Base-by-base conservation (phyloP, 352 stramenopile genomes). In the Aphanomyces stellatus region DNA sequence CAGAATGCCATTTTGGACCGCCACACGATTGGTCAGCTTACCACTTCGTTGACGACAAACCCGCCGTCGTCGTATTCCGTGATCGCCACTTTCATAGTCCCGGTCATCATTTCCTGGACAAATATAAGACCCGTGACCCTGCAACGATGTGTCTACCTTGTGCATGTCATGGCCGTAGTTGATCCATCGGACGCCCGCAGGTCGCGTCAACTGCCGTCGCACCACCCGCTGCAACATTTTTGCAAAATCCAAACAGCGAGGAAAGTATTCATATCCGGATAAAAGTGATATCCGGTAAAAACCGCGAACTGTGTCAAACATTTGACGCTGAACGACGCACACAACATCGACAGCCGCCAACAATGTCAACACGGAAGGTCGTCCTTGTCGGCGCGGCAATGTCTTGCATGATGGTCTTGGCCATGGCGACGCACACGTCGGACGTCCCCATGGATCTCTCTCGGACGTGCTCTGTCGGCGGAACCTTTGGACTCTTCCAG, bases 81-180 rank as follows among this genome's bases (percentile, higher is more conserved):
- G 49, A 93, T 76, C 1, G 85, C 89, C 22, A 91, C 73, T 65
- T 93, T 93, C 60, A 76, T 63, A 17, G 85, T 89, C 49, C 80
- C 85, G 57, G 79, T 84, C 53, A 93, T 74, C 85, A 93, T 93
- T 72, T 93, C 85, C 85, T 93, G 65, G 1, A 19, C 0, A 53
- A 11, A 33, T 10, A 43, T 53, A 25, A 71, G 41, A 27, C 60
- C n/a, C 34, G 65, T 30, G 35, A 62, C 27, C 60, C n/a, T 8
- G 42, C 40, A 40, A 24, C 19, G 33, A 85, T 79, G 71, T 88
- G 83, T 71, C 19, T 53, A 72, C 68, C 43, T 62, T 51, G 33
- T 93, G 85, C 75, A 93, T 79, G 69, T 93, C 85, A 57, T 93
- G 85, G 5, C 85, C 85, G 51, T 93, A 93, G 74, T 90, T 89